phyloP scores from a whole-genome alignment of 2,329 filamentous ascomycete species.

The Chrysoporthe austroafricana region DNA sequence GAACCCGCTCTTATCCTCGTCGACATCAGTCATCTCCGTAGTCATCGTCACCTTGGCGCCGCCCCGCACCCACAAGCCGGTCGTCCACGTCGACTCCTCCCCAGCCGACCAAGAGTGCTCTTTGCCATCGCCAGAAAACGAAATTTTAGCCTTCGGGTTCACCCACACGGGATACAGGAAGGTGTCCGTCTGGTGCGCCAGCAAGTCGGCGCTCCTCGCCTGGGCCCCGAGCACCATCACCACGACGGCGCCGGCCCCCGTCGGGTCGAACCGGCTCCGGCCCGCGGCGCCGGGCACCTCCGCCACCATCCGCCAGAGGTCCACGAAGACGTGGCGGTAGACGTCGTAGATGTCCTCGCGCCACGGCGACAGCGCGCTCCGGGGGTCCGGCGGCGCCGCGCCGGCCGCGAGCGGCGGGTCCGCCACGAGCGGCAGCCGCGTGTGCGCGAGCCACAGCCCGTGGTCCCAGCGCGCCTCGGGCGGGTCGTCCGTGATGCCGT shows the following conservation, averaged over 20 bases:
- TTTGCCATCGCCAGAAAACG: constrained; percentile 4
- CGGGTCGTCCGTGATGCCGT: constrained; percentile 16
- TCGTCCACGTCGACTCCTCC: constrained; percentile 26
- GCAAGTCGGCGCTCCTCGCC: constrained; percentile 16
- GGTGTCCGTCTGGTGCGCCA: constrained; percentile 25
- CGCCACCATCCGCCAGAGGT: constrained; percentile 26
- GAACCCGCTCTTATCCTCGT: constrained; percentile 15
- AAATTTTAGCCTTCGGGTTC: constrained; percentile 13
- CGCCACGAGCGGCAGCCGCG: constrained; percentile 21
- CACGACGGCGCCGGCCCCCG: constrained; percentile 22
- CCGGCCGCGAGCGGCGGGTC: constrained; percentile 14
- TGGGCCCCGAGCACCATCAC: constrained; percentile 19
- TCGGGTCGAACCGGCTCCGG: constrained; percentile 24
- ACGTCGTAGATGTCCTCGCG: constrained; percentile 26
- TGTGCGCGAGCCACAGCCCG: constrained; percentile 23
- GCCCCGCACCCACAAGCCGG: constrained; percentile 25
- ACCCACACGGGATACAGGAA: constrained; percentile 28
- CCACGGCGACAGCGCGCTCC: constrained; percentile 26
- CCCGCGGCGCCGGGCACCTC: neutral
- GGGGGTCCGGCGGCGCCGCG: constrained; percentile 15
- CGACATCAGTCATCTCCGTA: constrained; percentile 15
- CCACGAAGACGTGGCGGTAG: constrained; percentile 30
- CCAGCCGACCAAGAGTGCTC: constrained; percentile 17
- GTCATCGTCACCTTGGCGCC: constrained; percentile 22
- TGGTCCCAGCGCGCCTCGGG: constrained; percentile 24